Evolutionary conservation across 2,329 filamentous ascomycete species (phyloP).

Genomic region (Cladosporium halotolerans): DNA sequence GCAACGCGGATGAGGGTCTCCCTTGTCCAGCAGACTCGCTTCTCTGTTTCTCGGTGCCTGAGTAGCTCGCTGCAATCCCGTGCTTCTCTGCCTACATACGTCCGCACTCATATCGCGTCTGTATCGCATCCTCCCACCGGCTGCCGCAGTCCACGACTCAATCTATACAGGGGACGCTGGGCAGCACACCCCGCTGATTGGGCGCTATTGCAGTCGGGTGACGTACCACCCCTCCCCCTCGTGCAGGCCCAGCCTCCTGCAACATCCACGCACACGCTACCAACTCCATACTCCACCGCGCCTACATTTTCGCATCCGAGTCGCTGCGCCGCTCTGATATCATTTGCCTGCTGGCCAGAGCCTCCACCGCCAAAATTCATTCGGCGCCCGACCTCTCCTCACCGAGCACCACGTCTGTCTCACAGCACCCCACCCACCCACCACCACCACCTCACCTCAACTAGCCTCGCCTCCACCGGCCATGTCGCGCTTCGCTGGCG

Average conservation of each 20-base stretch:
- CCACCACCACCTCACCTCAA: background rate
- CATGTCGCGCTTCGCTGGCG: conserved; percentile 22
- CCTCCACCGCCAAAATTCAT: background rate
- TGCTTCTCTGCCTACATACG: too few species aligned
- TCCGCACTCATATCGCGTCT: too few species aligned
- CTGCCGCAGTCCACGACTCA: too few species aligned
- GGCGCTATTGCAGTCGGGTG: background rate
- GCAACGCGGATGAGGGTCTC: too few species aligned
- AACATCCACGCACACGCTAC: background rate
- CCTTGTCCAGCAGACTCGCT: too few species aligned
- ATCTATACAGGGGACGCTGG: too few species aligned
- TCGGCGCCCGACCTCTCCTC: background rate
- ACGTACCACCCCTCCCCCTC: background rate
- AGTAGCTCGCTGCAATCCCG: too few species aligned
- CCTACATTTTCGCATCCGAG: background rate
- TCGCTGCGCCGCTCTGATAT: background rate
- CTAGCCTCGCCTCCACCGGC: conserved; percentile 5
- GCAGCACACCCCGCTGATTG: too few species aligned
- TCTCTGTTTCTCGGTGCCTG: too few species aligned
- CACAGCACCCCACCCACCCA: conserved; percentile 5
- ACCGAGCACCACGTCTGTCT: background rate
- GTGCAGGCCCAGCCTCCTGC: background rate
- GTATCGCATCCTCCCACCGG: too few species aligned
- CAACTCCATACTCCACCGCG: background rate
- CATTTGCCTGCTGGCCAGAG: background rate